Evolutionary conservation across 805 yeast species (phyloP).

Genomic region (Ogataea salicorniae): DNA sequence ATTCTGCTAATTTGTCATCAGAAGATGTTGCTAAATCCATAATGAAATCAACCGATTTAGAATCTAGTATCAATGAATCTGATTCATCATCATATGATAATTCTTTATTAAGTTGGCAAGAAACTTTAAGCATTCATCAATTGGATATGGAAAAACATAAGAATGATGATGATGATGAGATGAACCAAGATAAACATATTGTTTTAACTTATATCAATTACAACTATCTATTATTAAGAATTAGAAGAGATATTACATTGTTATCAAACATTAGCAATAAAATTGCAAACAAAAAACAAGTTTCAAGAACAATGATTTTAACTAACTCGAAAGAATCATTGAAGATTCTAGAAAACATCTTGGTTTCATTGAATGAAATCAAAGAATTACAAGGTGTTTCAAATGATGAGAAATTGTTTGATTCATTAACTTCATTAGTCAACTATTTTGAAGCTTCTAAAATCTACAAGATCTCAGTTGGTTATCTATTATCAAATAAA

Average conservation of each 20-base stretch:
- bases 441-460: slow-evolving; percentile 43
- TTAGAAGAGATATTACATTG: slow-evolving; percentile 64
- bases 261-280: slow-evolving; percentile 29
- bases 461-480: slow-evolving; percentile 39
- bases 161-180: slow-evolving; percentile 44
- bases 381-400: slow-evolving; percentile 89
- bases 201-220: slow-evolving; percentile 72
- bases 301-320: slow-evolving; percentile 23
- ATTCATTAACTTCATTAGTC: slow-evolving; percentile 47
- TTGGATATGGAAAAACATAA: slow-evolving; percentile 44
- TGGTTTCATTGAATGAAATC: slow-evolving; percentile 50
- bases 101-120: slow-evolving; percentile 62
- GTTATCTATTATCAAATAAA: slow-evolving; percentile 36
- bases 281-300: slow-evolving; percentile 13
- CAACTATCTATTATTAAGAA: slow-evolving; percentile 56
- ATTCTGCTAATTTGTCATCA: slow-evolving; percentile 58
- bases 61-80: slow-evolving; percentile 26
- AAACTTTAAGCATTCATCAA: slow-evolving; percentile 56
- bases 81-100: slow-evolving; percentile 49
- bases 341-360: slow-evolving; percentile 47
- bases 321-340: slow-evolving; percentile 37
- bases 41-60: slow-evolving; percentile 34
- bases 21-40: slow-evolving; percentile 66
- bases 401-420: slow-evolving; percentile 66
- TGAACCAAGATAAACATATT: slow-evolving; percentile 67